Base-by-base conservation (phyloP, 306 rosid species). In the Cicer arietinum region DNA sequence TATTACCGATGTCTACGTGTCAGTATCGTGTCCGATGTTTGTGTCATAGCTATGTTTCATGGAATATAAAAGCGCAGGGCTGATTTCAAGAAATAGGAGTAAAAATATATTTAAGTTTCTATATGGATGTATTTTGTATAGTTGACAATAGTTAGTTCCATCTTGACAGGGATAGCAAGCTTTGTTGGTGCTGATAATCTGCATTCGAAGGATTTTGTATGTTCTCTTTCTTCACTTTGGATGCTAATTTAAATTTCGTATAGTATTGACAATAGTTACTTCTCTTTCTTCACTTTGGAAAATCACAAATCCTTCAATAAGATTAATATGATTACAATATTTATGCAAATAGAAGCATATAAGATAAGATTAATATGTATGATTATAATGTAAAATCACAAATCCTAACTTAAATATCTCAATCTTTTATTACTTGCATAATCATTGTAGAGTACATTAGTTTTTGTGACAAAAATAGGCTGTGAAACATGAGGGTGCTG, bases 121-220 rank as follows among this genome's bases (percentile, higher is more conserved):
- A 17, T 22, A 18, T 52, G 6, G 8, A 37, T 9, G 17, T 67
- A 22, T 67, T 20, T 46, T 46, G 11, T 54, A 10, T 76, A 62
- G 47, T 82, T 86, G 71, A 84, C 60, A 25, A 6, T 8, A 17
- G 48, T 76, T 78, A 8, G 52, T 85, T 84, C 69, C 25, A 75
- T 78, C 81, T 62, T 89, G 79, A 77, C 96, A 90, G 97, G 74
- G 77, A 86, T 81, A 84, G 64, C 91, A 73, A 88, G 92, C 60
- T 44, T 80, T 83, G 72, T 83, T 58, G 89, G 84, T 67, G 83
- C 77, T 74, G 88, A 82, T 77, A 77, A 79, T 79, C 57, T 87
- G 84, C 85, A 80, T 64, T 77, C 86, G 20, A 79, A 82, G 56
- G 91, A 89, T 67, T 73, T 81, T 9, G 97, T 90, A 90, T 67